Percentiles rank a stretch among this genome's conserved stretches.
These are phyloP conservation scores for Elongisporangium anandrum DNA, from an alignment of 352 stramenopile genomes.

Conservation along the genomic window DNA sequence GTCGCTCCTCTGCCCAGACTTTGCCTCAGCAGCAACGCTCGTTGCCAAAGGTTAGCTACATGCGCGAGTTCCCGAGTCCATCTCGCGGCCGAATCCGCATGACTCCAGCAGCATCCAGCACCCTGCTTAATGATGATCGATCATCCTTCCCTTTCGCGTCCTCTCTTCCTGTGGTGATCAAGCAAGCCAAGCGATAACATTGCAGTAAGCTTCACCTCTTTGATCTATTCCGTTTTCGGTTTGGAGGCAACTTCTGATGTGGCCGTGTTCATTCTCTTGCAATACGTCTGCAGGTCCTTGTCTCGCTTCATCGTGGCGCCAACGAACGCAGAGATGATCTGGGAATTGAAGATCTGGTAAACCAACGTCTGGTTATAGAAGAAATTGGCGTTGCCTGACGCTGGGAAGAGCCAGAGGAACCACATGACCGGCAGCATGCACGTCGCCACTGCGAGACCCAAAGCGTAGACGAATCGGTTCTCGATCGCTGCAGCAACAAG, in stretches of 20 bases:
- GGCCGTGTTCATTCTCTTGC: constrained; percentile 13
- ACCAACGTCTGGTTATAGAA: constrained; percentile 88
- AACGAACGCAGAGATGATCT: constrained; percentile 75
- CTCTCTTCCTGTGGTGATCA: constrained; percentile 20
- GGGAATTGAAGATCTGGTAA: constrained; percentile 81
- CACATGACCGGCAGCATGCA: constrained; percentile 84
- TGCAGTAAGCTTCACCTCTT: not conserved
- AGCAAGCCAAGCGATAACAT: constrained; percentile 31
- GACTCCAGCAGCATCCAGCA: not conserved
- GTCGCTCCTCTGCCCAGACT: constrained; percentile 2
- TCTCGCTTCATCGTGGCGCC: constrained; percentile 78
- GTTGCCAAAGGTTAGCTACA: constrained; percentile 28
- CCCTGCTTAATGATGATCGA: not conserved
- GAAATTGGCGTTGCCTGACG: constrained; percentile 86
- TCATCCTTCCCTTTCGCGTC: constrained; percentile 14
- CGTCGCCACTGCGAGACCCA: constrained; percentile 60
- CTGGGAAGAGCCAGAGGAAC: constrained; percentile 85
- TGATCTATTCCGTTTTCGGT: not conserved
- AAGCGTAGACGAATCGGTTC: constrained; percentile 68
- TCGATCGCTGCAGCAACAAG: constrained; percentile 49
- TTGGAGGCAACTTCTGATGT: not conserved
- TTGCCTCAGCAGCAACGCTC: constrained; percentile 4
- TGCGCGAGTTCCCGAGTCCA: constrained; percentile 44
- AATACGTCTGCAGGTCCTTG: constrained; percentile 68
- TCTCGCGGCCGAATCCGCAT: constrained; percentile 29